These are phyloP conservation scores for Pisolithus marmoratus DNA, from an alignment of 768 basidiomycete genomes.

Conservation along the genomic window DNA sequence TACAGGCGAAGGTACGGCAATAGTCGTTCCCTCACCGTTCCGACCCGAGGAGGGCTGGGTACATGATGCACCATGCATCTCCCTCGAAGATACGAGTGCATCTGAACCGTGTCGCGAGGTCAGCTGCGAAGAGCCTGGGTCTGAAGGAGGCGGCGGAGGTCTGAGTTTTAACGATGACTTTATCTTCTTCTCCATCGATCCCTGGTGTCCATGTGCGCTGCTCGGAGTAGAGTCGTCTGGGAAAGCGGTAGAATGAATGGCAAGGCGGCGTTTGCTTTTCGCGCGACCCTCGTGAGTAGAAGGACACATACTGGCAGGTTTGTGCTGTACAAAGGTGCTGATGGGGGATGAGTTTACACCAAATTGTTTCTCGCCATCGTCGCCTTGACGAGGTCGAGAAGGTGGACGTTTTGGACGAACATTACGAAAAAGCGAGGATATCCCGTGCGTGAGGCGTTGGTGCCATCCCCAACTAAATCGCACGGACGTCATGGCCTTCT, in stretches of 20 bases:
- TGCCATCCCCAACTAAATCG: constrained; percentile 58
- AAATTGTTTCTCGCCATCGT: constrained; percentile 18
- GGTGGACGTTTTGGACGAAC: constrained; percentile 27
- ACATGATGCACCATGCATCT: constrained; percentile 15
- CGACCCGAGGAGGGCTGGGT: constrained; percentile 21
- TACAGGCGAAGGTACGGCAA: constrained; percentile 14
- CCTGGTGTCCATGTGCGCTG: constrained; percentile 21
- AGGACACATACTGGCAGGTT: constrained; percentile 15
- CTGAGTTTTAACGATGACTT: constrained; percentile 16
- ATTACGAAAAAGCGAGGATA: constrained; percentile 47
- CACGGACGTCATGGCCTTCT: constrained; percentile 62
- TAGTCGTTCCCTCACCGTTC: constrained; percentile 14
- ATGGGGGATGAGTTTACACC: constrained; percentile 29
- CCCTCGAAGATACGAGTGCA: constrained; percentile 19
- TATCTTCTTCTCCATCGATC: constrained; percentile 31
- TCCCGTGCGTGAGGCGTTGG: constrained; percentile 35
- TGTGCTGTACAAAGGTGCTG: constrained; percentile 18
- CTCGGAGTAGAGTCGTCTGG: constrained; percentile 19
- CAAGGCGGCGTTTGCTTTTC: constrained; percentile 25
- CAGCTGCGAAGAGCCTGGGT: not conserved
- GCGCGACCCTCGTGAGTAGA: constrained; percentile 13
- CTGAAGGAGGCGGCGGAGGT: not conserved
- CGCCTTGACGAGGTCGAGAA: constrained; percentile 10
- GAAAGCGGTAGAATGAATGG: constrained; percentile 11
- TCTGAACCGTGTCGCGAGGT: constrained; percentile 27